These are phyloP conservation scores for Coemansia sp. DNA, from an alignment of 192 early-diverging fungal genomes.

Conservation along the genomic window DNA sequence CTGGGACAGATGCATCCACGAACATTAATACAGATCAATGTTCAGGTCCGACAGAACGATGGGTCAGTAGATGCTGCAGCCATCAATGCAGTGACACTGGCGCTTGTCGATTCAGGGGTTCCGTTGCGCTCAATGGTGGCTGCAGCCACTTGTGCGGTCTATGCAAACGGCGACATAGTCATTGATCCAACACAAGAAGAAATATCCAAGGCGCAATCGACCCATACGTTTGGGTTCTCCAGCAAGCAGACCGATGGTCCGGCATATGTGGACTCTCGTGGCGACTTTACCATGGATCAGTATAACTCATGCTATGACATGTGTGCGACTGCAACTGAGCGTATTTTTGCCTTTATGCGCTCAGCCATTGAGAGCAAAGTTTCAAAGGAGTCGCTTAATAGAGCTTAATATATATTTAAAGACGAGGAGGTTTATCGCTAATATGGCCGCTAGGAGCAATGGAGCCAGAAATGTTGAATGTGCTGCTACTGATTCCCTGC, in stretches of 20 bases:
- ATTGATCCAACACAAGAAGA: conserved; percentile 83
- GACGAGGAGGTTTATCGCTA: conserved; percentile 19
- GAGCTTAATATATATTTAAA: conserved; percentile 6
- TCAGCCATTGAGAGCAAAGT: conserved; percentile 58
- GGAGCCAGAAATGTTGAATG: conserved; percentile 13
- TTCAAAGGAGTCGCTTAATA: conserved; percentile 20
- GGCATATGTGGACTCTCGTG: conserved; percentile 70
- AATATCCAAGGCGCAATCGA: conserved; percentile 63
- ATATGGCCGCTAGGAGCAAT: conserved; percentile 2
- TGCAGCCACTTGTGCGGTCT: conserved; percentile 69
- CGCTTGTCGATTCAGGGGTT: conserved; percentile 88
- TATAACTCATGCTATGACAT: conserved; percentile 42
- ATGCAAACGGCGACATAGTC: conserved; percentile 56
- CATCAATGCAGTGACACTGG: conserved; percentile 80
- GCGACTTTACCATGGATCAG: conserved; percentile 65
- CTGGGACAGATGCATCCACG: conserved; percentile 81
- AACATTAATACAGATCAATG: conserved; percentile 79
- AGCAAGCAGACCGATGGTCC: conserved; percentile 8
- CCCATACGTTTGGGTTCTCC: conserved; percentile 80
- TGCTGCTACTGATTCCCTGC: conserved; percentile 27
- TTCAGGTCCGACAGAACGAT: conserved; percentile 82
- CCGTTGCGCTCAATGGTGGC: conserved; percentile 70
- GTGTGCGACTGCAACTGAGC: conserved; percentile 42
- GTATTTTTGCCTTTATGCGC: conserved; percentile 62
- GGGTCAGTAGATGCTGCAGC: conserved; percentile 76